Conservation (phyloP, 129 eudicot genomes). For the Erigeron canadensis region DNA sequence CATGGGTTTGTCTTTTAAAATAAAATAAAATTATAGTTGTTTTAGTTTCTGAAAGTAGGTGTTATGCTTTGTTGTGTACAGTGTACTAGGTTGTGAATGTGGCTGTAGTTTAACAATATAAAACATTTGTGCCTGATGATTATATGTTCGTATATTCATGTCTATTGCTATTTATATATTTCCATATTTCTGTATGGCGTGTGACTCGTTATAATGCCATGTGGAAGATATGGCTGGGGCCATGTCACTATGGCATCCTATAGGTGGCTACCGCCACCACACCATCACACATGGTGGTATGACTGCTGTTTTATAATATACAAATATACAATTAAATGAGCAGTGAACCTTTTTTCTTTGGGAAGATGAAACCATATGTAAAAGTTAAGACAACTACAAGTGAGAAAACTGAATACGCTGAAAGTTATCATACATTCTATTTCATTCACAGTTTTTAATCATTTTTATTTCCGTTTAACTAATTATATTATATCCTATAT, state of each 20-base stretch:
- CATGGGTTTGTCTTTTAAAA: background rate
- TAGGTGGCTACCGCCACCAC: background rate
- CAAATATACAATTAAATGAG: background rate
- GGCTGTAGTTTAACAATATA: background rate
- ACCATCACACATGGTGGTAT: background rate
- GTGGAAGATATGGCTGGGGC: background rate
- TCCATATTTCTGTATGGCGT: background rate
- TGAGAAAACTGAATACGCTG: background rate
- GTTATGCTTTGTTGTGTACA: background rate
- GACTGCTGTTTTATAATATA: background rate
- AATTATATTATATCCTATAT: background rate
- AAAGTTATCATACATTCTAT: background rate
- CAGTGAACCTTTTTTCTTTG: background rate
- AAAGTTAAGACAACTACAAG: background rate
- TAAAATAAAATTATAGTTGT: background rate
- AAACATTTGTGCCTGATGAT: background rate
- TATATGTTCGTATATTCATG: background rate
- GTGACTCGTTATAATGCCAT: background rate
- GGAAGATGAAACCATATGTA: background rate
- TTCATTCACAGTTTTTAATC: background rate
- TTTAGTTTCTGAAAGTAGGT: conserved; percentile 3
- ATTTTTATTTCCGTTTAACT: too few species aligned
- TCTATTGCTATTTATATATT: background rate
- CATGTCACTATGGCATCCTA: background rate
- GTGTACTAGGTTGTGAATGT: background rate